Conservation (phyloP, 2,329 filamentous ascomycete genomes). For the Phyllosticta ampelicida region DNA sequence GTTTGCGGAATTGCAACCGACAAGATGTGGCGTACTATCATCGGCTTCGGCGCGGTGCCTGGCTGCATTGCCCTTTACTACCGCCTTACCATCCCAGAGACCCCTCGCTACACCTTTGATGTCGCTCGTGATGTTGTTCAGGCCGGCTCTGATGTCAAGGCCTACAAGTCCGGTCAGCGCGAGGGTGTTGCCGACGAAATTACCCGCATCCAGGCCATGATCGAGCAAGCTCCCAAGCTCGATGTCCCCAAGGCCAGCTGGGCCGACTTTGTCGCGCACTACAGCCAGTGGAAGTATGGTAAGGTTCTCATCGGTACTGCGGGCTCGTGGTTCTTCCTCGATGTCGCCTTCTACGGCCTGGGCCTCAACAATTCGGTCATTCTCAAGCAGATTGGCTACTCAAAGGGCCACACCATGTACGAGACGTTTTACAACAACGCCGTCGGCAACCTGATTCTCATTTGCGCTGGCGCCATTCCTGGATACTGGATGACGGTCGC, state of each 20-base stretch:
- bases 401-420: slow-evolving; percentile 53
- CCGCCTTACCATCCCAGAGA: slow-evolving; percentile 78
- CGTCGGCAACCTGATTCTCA: slow-evolving; percentile 67
- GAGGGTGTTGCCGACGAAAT: slow-evolving; percentile 58
- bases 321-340: slow-evolving; percentile 74
- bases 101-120: slow-evolving; percentile 80
- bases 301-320: slow-evolving; percentile 68
- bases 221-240: slow-evolving; percentile 44
- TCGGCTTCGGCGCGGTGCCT: slow-evolving; percentile 71
- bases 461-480: slow-evolving; percentile 67
- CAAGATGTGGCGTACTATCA: slow-evolving; percentile 77
- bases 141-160: slow-evolving; percentile 59
- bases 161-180: slow-evolving; percentile 57
- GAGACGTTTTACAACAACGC: slow-evolving; percentile 62
- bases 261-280: slow-evolving; percentile 61
- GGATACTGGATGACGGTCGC: slow-evolving; percentile 75
- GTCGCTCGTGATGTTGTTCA: slow-evolving; percentile 64
- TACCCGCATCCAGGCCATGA: slow-evolving; percentile 47
- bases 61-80: slow-evolving; percentile 77
- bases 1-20: slow-evolving; percentile 62
- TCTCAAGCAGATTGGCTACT: slow-evolving; percentile 60
- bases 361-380: slow-evolving; percentile 68
- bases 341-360: slow-evolving; percentile 46
- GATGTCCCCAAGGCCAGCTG: slow-evolving; percentile 60
- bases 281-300: slow-evolving; percentile 58